phyloP scores from a whole-genome alignment of 257 asterid species.

The Przewalskia tangutica region DNA sequence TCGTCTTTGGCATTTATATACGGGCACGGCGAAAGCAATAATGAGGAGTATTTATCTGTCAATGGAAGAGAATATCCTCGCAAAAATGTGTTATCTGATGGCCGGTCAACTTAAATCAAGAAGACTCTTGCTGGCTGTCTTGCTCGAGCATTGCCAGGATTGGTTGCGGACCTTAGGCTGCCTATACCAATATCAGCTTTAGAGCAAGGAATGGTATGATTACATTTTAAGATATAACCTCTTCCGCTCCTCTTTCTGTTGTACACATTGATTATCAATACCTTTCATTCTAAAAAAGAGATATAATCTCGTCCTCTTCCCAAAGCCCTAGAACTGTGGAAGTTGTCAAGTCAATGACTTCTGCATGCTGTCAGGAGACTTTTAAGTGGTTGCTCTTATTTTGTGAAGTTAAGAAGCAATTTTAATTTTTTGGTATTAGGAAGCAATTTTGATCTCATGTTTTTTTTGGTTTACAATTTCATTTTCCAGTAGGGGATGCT shows the following conservation, averaged over 20 bases:
- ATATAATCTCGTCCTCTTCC: not conserved
- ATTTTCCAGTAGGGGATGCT: not conserved
- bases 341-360: not conserved
- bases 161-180: conserved; percentile 71
- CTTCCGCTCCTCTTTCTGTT: too few relatives aligned
- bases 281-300: too few relatives aligned
- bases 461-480: not conserved
- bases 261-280: too few relatives aligned
- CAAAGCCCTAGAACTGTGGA: not conserved
- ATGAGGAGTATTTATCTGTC: conserved; percentile 55
- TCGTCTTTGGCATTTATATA: conserved; percentile 85
- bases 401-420: not conserved
- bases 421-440: not conserved
- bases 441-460: not conserved
- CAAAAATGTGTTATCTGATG: conserved; percentile 49
- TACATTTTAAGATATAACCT: not conserved
- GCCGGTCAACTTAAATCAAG: conserved; percentile 73
- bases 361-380: not conserved
- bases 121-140: conserved; percentile 75
- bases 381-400: not conserved
- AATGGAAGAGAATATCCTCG: conserved; percentile 83
- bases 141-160: conserved; percentile 78
- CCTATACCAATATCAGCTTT: conserved; percentile 63
- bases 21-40: conserved; percentile 60
- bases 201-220: conserved; percentile 70